Conservation (phyloP, 495 filamentous ascomycete species). For the Neurospora sp. region DNA sequence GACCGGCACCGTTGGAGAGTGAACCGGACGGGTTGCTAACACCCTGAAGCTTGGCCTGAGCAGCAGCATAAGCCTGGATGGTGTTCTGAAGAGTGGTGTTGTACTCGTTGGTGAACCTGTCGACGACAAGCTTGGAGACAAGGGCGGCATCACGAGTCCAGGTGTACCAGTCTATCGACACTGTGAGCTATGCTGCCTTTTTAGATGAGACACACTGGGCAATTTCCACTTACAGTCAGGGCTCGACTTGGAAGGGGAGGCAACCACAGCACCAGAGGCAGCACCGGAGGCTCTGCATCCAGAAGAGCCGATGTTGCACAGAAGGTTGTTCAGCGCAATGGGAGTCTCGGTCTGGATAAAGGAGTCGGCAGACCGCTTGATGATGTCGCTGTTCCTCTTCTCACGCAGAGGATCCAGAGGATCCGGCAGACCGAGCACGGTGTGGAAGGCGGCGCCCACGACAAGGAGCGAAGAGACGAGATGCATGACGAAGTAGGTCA, state of each 20-base stretch:
- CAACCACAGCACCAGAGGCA: slow-evolving; percentile 47
- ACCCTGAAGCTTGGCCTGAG: slow-evolving; percentile 52
- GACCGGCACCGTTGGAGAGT: slow-evolving; percentile 38
- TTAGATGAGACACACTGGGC: background rate
- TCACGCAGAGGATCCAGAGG: slow-evolving; percentile 16
- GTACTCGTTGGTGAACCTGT: slow-evolving; percentile 48
- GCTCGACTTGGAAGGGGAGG: slow-evolving; percentile 45
- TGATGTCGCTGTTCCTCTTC: slow-evolving; percentile 28
- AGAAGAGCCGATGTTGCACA: slow-evolving; percentile 50
- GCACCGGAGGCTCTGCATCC: slow-evolving; percentile 40
- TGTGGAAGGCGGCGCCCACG: slow-evolving; percentile 38
- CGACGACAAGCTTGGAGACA: slow-evolving; percentile 50
- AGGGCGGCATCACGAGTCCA: slow-evolving; percentile 68
- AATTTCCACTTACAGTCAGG: slow-evolving; percentile 47
- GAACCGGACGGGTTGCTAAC: slow-evolving; percentile 51
- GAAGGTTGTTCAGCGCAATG: slow-evolving; percentile 40
- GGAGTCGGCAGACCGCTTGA: slow-evolving; percentile 37
- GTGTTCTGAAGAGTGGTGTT: slow-evolving; percentile 34
- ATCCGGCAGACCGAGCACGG: slow-evolving; percentile 33
- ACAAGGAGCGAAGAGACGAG: slow-evolving; percentile 35
- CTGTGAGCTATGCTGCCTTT: background rate
- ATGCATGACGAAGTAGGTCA: slow-evolving; percentile 34
- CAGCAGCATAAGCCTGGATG: slow-evolving; percentile 48
- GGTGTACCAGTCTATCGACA: slow-evolving; percentile 44
- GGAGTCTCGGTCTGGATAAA: slow-evolving; percentile 49